A percentile compares a stretch with the other conserved stretches of the same genome.
Conservation (phyloP, 768 basidiomycete genomes). For the Kwoniella shandongensis region DNA sequence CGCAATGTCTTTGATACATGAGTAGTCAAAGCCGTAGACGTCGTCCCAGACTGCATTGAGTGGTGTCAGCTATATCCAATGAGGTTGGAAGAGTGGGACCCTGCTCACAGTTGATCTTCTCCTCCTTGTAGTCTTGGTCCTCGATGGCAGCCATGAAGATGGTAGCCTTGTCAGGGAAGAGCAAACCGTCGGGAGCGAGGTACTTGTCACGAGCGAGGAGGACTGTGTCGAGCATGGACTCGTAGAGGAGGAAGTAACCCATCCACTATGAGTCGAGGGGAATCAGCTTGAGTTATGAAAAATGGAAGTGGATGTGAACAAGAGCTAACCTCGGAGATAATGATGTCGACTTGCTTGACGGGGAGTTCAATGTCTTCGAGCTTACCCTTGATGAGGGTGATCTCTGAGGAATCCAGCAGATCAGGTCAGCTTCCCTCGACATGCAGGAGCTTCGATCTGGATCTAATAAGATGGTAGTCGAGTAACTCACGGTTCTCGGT, state of each 20-base stretch:
- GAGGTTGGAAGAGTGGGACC: neutral
- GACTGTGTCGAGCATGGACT: conserved; percentile 99
- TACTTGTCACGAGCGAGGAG: conserved; percentile 95
- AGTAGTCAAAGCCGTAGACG: conserved; percentile 99
- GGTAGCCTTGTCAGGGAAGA: conserved; percentile 93
- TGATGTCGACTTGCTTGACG: conserved; percentile 90
- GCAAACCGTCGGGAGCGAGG: conserved; percentile 77
- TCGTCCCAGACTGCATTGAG: conserved; percentile 88
- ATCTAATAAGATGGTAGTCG: neutral
- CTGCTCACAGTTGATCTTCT: conserved; percentile 95
- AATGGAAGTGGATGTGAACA: conserved; percentile 2
- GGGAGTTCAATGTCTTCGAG: conserved; percentile 90
- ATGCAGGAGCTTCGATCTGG: neutral
- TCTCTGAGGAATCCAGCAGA: conserved; percentile 59
- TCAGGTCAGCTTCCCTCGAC: neutral
- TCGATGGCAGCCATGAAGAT: conserved; percentile 96
- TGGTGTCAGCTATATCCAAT: neutral
- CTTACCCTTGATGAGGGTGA: conserved; percentile 96
- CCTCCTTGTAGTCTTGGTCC: conserved; percentile 99
- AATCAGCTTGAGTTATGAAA: neutral
- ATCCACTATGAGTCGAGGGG: conserved; percentile 65
- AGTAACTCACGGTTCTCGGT: conserved; percentile 70
- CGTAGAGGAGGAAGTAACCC: conserved; percentile 99
- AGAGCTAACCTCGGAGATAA: conserved; percentile 74
- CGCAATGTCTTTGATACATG: conserved; percentile 98